Percentiles rank a stretch among this genome's conserved stretches.
phyloP scores from a whole-genome alignment of 768 basidiomycete species.

The Mycena amicta region DNA sequence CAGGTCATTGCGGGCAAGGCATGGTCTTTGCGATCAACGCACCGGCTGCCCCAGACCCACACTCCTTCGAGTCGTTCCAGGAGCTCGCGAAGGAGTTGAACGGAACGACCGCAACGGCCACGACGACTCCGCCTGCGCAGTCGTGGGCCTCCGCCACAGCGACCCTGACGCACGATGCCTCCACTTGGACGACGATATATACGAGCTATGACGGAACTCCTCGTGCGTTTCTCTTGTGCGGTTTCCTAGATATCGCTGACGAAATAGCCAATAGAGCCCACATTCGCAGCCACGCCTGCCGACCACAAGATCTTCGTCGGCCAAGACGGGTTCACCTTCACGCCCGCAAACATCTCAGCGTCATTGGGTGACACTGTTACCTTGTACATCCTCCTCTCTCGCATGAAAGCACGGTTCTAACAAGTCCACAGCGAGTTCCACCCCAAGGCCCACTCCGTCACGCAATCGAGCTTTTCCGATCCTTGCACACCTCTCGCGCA shows the following conservation, averaged over 20 bases:
- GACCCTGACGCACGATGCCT: constrained; percentile 30
- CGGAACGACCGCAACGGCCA: constrained; percentile 9
- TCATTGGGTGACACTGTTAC: constrained; percentile 27
- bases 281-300: constrained; percentile 15
- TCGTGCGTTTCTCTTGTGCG: constrained; percentile 13
- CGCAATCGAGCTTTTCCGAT: constrained; percentile 31
- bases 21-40: constrained; percentile 37
- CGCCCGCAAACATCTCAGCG: constrained; percentile 23
- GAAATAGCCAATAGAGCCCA: constrained; percentile 10
- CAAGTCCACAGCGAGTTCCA: no score
- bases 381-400: no score
- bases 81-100: constrained; percentile 16
- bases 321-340: constrained; percentile 18
- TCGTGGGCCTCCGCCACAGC: constrained; percentile 34
- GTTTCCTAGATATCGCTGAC: not conserved
- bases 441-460: constrained; percentile 36
- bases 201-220: constrained; percentile 28
- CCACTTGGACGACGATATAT: constrained; percentile 31
- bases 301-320: constrained; percentile 25
- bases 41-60: constrained; percentile 23
- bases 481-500: constrained; percentile 28
- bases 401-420: no score
- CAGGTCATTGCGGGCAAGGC: constrained; percentile 25
- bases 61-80: constrained; percentile 25
- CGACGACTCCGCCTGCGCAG: constrained; percentile 26